Base-by-base conservation (phyloP, 306 rosid species). In the Glycine latifolia region DNA sequence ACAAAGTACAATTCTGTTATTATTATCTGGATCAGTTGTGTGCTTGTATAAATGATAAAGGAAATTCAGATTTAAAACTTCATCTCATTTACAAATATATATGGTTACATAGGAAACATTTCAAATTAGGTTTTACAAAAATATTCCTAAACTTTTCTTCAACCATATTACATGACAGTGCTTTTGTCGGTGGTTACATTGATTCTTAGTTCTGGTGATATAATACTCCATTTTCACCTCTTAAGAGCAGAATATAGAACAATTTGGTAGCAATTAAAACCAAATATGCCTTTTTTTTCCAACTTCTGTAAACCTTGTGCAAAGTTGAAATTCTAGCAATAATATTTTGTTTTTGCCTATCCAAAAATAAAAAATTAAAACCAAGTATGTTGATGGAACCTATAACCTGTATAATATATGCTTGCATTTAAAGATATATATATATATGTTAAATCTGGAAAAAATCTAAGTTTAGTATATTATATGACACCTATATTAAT, bases 311-410 rank as follows among this genome's bases (percentile, higher is more conserved):
- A 20, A 20, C 20, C 20, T 20, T 20, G 20, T 20, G 20, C 20
- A 20, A 20, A 20, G 20, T 20, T 20, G 20, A 20, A 20, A 20
- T 20, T 20, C 0, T 26, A 26, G 31, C 31, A 26, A 26, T 26
- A 26, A 26, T 26, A 26, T 26, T 26, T 26, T 26, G 31, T 26
- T 26, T 26, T 26, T 26, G 31, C 31, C 31, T 26, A 26, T 26
- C 31, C 31, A 26, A 26, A 81, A 71, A 46, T 70, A 13, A 62
- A 63, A 80, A 77, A 71, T 54, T 70, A 13, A 62, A 63, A 80
- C 37, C 75, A 16, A 26, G 63, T 56, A 79, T 41, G 47, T 14
- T 11, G 46, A 12, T 11, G 17, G 2, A 12, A 62, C 46, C 67
- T 10, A 60, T 26, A 41, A 60, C 41, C 46, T 33, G 44, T 62